Evolutionary conservation across 805 yeast genomes (phyloP).

Genomic region (Pichia occidentalis): DNA sequence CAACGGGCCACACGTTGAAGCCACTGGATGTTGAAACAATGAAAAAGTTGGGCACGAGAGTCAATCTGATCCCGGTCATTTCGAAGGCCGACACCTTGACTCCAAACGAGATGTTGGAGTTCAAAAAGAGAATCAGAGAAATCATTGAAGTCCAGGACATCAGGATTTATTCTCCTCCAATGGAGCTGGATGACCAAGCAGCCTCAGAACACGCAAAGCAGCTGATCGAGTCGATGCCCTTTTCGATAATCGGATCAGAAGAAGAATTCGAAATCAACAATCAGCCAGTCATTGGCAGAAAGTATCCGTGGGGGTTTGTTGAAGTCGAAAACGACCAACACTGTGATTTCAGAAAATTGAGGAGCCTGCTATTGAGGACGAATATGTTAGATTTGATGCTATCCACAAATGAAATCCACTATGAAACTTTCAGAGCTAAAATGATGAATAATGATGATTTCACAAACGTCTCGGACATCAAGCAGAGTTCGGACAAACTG

Average conservation of each 20-base stretch:
- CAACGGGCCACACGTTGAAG: conserved; percentile 81
- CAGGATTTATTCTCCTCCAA: conserved; percentile 76
- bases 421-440: conserved; percentile 67
- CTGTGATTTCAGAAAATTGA: conserved; percentile 77
- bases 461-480: neutral
- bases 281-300: conserved; percentile 64
- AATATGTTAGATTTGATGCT: conserved; percentile 76
- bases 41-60: conserved; percentile 75
- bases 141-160: conserved; percentile 81
- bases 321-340: conserved; percentile 83
- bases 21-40: conserved; percentile 85
- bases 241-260: conserved; percentile 76
- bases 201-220: conserved; percentile 76
- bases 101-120: conserved; percentile 57
- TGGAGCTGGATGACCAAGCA: conserved; percentile 67
- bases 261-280: conserved; percentile 64
- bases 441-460: conserved; percentile 44
- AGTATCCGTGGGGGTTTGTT: conserved; percentile 86
- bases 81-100: conserved; percentile 85
- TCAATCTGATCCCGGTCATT: conserved; percentile 82
- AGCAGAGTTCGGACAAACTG: conserved; percentile 20
- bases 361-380: conserved; percentile 72
- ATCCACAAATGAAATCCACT: conserved; percentile 76
- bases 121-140: conserved; percentile 72
- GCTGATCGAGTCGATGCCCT: conserved; percentile 79